Evolutionary conservation across 257 asterid species (phyloP).

Genomic region (Solanum sejunctum): DNA sequence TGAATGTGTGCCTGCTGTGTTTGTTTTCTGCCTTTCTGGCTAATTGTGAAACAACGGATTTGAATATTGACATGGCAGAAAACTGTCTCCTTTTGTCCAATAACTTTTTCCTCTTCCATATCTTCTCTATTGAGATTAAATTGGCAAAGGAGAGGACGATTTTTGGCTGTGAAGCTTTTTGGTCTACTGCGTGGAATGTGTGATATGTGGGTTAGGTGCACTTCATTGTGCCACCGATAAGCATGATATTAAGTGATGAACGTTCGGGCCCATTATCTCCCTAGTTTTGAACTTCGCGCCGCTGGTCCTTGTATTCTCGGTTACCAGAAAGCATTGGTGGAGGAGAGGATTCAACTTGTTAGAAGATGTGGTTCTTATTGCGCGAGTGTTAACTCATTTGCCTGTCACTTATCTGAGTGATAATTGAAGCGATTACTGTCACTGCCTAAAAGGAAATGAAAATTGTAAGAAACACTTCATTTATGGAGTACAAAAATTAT

Average conservation of each 20-base stretch:
- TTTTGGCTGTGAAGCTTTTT: neutral
- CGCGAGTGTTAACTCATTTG: neutral
- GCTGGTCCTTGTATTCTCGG: neutral
- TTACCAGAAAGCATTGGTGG: neutral
- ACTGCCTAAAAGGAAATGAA: neutral
- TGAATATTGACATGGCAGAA: neutral
- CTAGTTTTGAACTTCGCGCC: neutral
- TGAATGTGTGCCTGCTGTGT: neutral
- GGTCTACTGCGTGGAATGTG: neutral
- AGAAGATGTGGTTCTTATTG: neutral
- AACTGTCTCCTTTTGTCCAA: neutral
- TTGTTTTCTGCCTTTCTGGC: neutral
- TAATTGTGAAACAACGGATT: neutral
- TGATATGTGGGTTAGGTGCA: neutral
- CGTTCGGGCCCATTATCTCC: neutral
- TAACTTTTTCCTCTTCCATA: neutral
- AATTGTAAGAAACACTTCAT: neutral
- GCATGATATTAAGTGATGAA: neutral
- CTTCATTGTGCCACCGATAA: neutral
- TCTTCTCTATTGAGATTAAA: neutral
- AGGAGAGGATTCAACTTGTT: neutral
- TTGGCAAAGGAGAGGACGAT: neutral
- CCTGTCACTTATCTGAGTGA: neutral
- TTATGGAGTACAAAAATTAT: neutral
- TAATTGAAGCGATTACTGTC: neutral